Base-by-base conservation (phyloP, 768 basidiomycete species). In the Suillus discolor region DNA sequence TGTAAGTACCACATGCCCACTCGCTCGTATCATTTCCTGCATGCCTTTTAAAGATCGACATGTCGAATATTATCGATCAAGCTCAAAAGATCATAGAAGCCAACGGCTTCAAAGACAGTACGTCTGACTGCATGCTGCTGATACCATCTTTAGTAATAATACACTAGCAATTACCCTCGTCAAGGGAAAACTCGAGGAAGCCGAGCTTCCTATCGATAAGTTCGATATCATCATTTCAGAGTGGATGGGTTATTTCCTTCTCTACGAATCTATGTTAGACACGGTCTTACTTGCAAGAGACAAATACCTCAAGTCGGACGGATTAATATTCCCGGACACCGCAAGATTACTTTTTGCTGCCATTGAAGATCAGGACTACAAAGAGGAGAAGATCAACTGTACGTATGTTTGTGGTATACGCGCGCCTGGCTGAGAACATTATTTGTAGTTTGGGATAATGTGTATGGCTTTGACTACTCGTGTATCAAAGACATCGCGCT, bases 61-160 rank as follows among this genome's bases (percentile, higher is more conserved):
- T 99, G 97, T 97, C 96, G 65, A 99, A 99, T 81, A 99, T 99
- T 80, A 93, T 99, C 78, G 97, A 99, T 82, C 97, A 99, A 81
- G 97, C 97, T 3, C 88, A 91, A 82, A 97, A 94, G 79, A 99
- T 99, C 69, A 89, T 99, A 70, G 91, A 95, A 71, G 92, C 93
- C 18, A 99, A 99, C 71, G 96, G 96, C 59, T 98, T 98, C 84
- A 89, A 90, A 80, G 91, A 97, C 75, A 91, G 96, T 98, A 68
- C 70, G 94, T 82, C 23, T 49, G 57, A 57, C n/a, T 25, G 57
- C 61, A 53, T 39, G 6, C 31, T n/a, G 25, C 54, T 34, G 41
- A 18, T 47, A 66, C 41, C 23, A 13, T 53, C 34, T 63, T 65
- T 41, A 62, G 62, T 61, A 57, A 67, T 51, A 31, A 68, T 44